Base-by-base conservation (phyloP, 106 monocot genomes). In the Platanthera zijinensis region DNA sequence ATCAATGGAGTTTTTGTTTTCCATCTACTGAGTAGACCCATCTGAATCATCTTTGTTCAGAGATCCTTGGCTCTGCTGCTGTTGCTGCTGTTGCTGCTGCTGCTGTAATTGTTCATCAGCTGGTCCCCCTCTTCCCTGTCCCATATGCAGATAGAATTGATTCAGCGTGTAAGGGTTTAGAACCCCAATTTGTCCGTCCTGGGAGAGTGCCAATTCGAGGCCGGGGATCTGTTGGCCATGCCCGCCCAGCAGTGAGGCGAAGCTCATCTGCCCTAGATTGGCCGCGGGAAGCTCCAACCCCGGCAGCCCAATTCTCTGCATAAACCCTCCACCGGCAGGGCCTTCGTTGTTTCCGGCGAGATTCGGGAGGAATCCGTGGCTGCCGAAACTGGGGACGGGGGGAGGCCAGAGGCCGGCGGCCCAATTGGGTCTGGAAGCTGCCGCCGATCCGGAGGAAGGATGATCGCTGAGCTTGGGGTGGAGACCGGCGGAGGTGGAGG, bases 201-300 rank as follows among this genome's bases (percentile, higher is more conserved):
- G 84, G 8, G 84, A 80, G 5, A 84, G 80, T 28, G 80, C 80
- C 5, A 84, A 77, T 74, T 84, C 84, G 21, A 84, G 71, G 47
- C 80, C 84, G 0, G 84, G 84, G 63, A 74, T 18, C 72, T 80
- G 84, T 52, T 77, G 80, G 48, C 78, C 82, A 19, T 84, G 76
- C 2, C 77, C 80, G 28, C 56, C 62, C 12, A 84, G 77, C 80
- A 84, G 68, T 39, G 84, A 84, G 15, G 72, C 69, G 48, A 84
- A 84, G 77, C 80, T 84, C 84, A 84, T 76, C 21, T 45, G 69
- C 8, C 71, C 76, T 0, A 75, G 10, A 72, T 51, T 69, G 4
- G 4, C 71, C 25, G 74, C 53, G 3, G 78, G 50, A 11, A 57
- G 48, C 32, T 73, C 78, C n/a, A 78, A 3, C 74, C 78, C 78